Evolutionary conservation across 2,329 filamentous ascomycete genomes (phyloP).

Genomic region (Escovopsis sp.): DNA sequence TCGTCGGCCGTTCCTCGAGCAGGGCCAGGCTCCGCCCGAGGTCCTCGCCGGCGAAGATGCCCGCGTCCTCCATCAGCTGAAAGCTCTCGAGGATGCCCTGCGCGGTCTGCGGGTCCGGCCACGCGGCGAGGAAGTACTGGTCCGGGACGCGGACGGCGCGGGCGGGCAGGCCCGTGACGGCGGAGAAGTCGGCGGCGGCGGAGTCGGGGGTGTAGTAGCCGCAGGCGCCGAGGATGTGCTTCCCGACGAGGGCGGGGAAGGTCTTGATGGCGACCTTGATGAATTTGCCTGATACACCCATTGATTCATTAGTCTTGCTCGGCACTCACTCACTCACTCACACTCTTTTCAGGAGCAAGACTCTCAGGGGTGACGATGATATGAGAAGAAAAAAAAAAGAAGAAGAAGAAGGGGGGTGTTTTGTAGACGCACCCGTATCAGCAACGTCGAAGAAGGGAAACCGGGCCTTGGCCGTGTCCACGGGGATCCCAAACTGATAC

Average conservation of each 20-base stretch:
- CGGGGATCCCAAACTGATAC: conserved; percentile 15
- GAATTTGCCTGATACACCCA: conserved; percentile 21
- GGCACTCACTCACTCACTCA: too few relatives aligned
- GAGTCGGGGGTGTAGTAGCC: conserved; percentile 21
- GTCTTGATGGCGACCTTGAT: conserved; percentile 20
- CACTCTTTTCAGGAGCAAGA: too few relatives aligned
- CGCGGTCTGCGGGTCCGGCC: conserved; percentile 6
- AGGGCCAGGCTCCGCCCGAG: conserved; percentile 18
- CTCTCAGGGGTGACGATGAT: too few relatives aligned
- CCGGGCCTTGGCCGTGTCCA: conserved; percentile 16
- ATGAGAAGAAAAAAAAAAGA: too few relatives aligned
- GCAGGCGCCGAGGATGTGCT: conserved; percentile 21
- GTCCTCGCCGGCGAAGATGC: conserved; percentile 24
- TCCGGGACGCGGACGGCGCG: conserved; percentile 16
- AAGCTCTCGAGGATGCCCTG: conserved; percentile 29
- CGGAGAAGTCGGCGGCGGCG: conserved; percentile 20
- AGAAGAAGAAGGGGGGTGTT: too few relatives aligned
- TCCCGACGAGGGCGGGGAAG: conserved; percentile 13
- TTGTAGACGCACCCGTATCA: conserved; percentile 28
- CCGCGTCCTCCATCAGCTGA: conserved; percentile 25
- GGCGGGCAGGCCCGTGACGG: conserved; percentile 20
- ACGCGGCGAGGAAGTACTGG: conserved; percentile 16
- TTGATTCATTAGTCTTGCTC: too few relatives aligned
- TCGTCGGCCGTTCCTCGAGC: conserved; percentile 20
- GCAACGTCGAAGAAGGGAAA: conserved; percentile 24